These are phyloP conservation scores for Solanum acaule DNA, from an alignment of 257 asterid species.

Conservation along the genomic window DNA sequence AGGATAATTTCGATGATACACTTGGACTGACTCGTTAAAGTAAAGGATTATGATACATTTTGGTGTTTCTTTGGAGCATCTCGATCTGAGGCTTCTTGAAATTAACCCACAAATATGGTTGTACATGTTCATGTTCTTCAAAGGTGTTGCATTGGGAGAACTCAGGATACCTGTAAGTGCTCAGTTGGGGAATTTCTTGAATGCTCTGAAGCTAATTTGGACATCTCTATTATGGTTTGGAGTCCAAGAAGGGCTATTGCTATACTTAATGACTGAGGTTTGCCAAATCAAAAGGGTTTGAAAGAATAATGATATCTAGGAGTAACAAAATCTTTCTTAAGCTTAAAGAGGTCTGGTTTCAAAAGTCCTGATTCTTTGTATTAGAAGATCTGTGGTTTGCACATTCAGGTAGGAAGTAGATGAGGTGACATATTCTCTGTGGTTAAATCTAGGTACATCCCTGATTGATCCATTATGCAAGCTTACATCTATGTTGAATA, in stretches of 20 bases:
- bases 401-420: not conserved
- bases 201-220: too few relatives aligned
- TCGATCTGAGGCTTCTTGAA: not conserved
- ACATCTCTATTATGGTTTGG: too few relatives aligned
- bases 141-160: not conserved
- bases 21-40: not conserved
- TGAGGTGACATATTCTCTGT: not conserved
- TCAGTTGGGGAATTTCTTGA: too few relatives aligned
- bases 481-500: not conserved
- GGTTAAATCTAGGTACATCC: not conserved
- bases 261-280: not conserved
- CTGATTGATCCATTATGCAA: not conserved
- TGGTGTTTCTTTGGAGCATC: not conserved
- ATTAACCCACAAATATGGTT: not conserved
- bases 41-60: not conserved
- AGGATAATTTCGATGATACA: too few relatives aligned
- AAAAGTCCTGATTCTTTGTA: not conserved
- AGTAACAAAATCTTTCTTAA: not conserved
- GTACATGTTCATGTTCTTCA: too few relatives aligned
- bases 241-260: not conserved
- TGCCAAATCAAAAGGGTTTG: accelerated
- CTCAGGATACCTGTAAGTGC: too few relatives aligned
- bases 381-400: not conserved
- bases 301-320: not conserved
- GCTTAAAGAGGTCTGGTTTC: not conserved